Evolutionary conservation across 192 early-diverging fungal genomes (phyloP).

Genomic region (Coemansia biformis): DNA sequence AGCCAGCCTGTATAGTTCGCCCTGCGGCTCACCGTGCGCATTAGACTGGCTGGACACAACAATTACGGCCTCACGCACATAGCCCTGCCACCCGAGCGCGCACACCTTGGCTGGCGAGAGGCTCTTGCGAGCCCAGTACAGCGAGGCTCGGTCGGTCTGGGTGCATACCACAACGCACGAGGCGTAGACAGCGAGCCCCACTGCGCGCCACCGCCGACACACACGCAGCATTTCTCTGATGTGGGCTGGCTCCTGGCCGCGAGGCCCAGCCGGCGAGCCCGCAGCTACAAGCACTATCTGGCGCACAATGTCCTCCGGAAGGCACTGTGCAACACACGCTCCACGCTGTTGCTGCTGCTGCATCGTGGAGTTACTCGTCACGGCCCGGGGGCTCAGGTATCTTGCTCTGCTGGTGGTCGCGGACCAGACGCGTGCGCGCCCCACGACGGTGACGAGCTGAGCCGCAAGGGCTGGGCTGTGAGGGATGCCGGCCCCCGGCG

Average conservation of each 20-base stretch:
- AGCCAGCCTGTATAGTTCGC: not conserved
- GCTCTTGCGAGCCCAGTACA: slow-evolving; percentile 24
- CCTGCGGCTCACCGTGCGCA: not conserved
- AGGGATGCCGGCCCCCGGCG: too few species aligned
- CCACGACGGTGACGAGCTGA: too few species aligned
- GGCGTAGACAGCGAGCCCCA: slow-evolving; percentile 18
- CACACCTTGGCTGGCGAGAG: slow-evolving; percentile 12
- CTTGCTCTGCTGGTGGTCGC: too few species aligned
- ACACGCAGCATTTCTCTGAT: slow-evolving; percentile 8
- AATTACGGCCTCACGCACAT: slow-evolving; percentile 7
- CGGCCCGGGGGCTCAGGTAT: too few species aligned
- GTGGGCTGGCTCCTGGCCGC: slow-evolving; percentile 12
- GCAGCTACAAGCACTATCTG: slow-evolving; percentile 1
- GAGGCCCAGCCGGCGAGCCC: not conserved
- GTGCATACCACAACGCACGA: slow-evolving; percentile 9
- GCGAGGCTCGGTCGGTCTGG: not conserved
- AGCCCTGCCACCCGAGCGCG: slow-evolving; percentile 18
- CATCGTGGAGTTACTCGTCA: too few species aligned
- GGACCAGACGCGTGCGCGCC: too few species aligned
- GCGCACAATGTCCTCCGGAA: slow-evolving; percentile 16
- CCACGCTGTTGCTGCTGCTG: too few species aligned
- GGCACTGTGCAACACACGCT: not conserved
- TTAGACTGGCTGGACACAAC: slow-evolving; percentile 1
- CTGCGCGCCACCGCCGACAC: slow-evolving; percentile 20
- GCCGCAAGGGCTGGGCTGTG: too few species aligned